Base-by-base conservation (phyloP, 2,329 filamentous ascomycete species). In the Cordyceps cateniannulata region DNA sequence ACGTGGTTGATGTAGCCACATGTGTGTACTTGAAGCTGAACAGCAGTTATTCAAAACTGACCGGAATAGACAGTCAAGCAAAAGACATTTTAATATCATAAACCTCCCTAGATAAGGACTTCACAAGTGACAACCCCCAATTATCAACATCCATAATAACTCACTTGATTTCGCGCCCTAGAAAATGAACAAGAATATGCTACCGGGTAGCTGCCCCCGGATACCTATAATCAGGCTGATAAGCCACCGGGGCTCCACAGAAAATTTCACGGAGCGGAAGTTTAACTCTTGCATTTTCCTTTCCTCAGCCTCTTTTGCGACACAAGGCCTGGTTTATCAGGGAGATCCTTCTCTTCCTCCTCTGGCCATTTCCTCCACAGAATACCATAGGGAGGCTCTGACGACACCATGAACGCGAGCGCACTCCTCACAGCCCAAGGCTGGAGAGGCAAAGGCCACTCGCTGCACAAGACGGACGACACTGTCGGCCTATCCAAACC, bases 361-460 rank as follows among this genome's bases (percentile, higher is more conserved):
- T 54, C 7, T 25, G 2, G 2, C 8, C 7, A 10, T 16, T 14
- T 20, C 3, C 22, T 25, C 22, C 20, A 2, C 20, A 8, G 1
- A 24, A 35, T 20, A 51, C 5, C 18, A 22, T 14, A 27, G 4
- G 8, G 0, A 22, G 6, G 18, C 7, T 5, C 42, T 44, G 3
- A 8, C n/a, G 56, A 49, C 42, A 57, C 18, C 4, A 97, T 98
- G 93, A 84, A 98, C 75, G 89, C 93, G 60, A 83, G 89, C 72
- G 88, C 88, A 68, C 88, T 95, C 68, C 86, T 98, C 67, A 86
- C 87, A 66, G 84, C 86, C 67, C 92, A 96, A 74, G 93, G 93
- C 72, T 98, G 93, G 93, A 86, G 88, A 62, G 93, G 93, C 66
- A 84, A 86, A 42, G 93, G 93, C 65, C 91, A 96, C 75, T 91